Base-by-base conservation (phyloP, 164 flowering plant genomes). In the Aristolochia contorta region DNA sequence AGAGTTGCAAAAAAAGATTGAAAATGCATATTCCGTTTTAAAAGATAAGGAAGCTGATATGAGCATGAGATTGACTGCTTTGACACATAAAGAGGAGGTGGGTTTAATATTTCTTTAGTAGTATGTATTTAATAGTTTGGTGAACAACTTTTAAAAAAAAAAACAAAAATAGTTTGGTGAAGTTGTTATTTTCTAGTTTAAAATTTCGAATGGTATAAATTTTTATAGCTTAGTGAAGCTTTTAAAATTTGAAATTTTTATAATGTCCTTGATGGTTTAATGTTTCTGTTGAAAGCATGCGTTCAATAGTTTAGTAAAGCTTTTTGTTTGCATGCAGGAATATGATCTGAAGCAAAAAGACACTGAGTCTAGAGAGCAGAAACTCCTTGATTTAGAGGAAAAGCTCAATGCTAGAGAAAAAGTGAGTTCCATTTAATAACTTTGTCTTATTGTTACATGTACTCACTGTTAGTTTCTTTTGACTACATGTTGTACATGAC, bases 381-480 rank as follows among this genome's bases (percentile, higher is more conserved):
- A 84, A 59, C 37, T 91, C 20, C 64, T 25, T 60, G 78, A 52
- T 23, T 56, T 80, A 59, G 83, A 90, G 64, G 84, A 87, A 64
- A 87, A 77, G 71, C 87, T 94, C 43, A 65, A 56, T 69, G 73
- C 74, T 37, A 80, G 82, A 69, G 97, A 91, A 82, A 83, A 71
- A 54, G 99, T 89, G 69, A 79, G 89, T 75, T 14, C 15, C 37
- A 15, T 20, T 46, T 19, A 47, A 47, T 47, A 18, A 55, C 14
- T 22, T 27, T 24, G 4, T 37, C 25, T 54, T 15, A 4, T 18
- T 58, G 16, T 20, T 41, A 5, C 10, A 41, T 20, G 9, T 61
- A 22, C 27, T 16, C 16, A 3, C 25, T 12, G n/a, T 19, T 6
- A 27, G 45, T 47, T 9, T 12, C 22, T 18, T 24, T 1, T 18